These are phyloP conservation scores for Ganoderma multipileum DNA, from an alignment of 1,284 basidiomycete species.

Conservation along the genomic window DNA sequence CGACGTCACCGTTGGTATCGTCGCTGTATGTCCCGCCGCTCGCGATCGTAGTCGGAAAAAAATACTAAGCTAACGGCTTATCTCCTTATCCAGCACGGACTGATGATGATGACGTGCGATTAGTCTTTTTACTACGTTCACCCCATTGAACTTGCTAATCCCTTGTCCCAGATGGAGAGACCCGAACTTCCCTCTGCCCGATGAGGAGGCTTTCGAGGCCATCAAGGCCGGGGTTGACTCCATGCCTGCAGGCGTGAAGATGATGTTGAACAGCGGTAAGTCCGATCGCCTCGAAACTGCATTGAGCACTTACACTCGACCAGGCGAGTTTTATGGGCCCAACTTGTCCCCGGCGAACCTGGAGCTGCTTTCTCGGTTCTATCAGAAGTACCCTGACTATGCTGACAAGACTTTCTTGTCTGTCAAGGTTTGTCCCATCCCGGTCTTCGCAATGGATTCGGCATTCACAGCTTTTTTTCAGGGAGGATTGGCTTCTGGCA, in stretches of 20 bases:
- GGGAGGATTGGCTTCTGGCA: conserved; percentile 44
- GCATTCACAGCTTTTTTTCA: conserved; percentile 32
- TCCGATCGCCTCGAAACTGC: too few species aligned
- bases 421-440: conserved; percentile 42
- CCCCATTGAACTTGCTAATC: background rate
- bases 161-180: conserved; percentile 39
- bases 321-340: conserved; percentile 53
- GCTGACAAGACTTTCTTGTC: conserved; percentile 57
- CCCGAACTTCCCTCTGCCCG: conserved; percentile 45
- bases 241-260: conserved; percentile 52
- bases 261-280: conserved; percentile 56
- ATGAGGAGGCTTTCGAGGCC: conserved; percentile 64
- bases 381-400: conserved; percentile 60
- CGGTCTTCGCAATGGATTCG: background rate
- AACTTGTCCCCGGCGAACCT: conserved; percentile 47
- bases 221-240: conserved; percentile 70
- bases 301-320: background rate
- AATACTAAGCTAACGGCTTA: background rate
- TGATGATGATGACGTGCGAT: conserved; percentile 59
- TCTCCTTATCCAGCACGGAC: conserved; percentile 42
- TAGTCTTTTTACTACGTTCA: too few species aligned
- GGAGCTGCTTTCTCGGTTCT: conserved; percentile 52
- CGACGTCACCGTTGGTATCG: conserved; percentile 11
- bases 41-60: background rate
- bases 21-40: conserved; percentile 4